These are phyloP conservation scores for Guillardia theta DNA, from an alignment of 78 protist genomes.

Conservation along the genomic window DNA sequence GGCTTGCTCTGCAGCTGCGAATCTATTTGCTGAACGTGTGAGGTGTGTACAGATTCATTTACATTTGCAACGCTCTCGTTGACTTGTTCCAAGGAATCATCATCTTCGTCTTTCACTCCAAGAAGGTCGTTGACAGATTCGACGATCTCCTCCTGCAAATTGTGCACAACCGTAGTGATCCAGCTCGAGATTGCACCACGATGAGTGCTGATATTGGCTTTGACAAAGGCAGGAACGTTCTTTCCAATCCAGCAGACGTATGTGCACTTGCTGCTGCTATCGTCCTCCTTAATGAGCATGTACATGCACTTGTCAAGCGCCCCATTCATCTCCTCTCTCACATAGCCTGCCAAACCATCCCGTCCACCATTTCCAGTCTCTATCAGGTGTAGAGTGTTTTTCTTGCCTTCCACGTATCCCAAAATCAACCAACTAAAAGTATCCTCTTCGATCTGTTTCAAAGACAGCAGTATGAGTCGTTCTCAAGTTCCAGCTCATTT, in stretches of 20 bases:
- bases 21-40: not conserved
- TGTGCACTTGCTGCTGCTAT: not conserved
- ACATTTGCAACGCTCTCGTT: not conserved
- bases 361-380: constrained; percentile 31
- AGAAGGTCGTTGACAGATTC: not conserved
- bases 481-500: not conserved
- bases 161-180: not conserved
- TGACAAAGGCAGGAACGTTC: not conserved
- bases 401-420: constrained; percentile 11
- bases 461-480: not conserved
- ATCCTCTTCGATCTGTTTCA: not conserved
- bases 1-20: not conserved
- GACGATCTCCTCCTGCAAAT: not conserved
- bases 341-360: not conserved
- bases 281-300: constrained; percentile 3
- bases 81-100: no score
- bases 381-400: not conserved
- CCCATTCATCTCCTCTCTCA: not conserved
- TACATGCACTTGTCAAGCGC: not conserved
- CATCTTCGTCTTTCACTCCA: not conserved
- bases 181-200: constrained; percentile 17
- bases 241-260: not conserved
- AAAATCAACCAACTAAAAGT: not conserved
- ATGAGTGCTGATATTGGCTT: not conserved
- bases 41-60: no score